Conservation (phyloP, 2,329 filamentous ascomycete genomes). For the Nannizziopsis barbatae region DNA sequence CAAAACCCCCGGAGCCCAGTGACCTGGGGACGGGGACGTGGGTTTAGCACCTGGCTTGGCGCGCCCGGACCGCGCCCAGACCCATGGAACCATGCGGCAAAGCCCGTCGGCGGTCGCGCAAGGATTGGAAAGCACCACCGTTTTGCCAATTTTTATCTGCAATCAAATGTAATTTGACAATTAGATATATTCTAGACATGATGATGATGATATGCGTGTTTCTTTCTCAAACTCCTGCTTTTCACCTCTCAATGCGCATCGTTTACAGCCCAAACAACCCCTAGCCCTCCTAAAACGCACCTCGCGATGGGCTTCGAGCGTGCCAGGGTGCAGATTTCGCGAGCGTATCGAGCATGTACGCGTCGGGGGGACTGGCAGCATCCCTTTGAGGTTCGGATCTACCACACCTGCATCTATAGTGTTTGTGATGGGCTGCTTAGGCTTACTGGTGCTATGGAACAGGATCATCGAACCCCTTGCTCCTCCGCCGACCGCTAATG, state of each 20-base stretch:
- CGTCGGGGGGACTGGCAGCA: conserved; percentile 23
- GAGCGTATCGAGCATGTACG: conserved; percentile 21
- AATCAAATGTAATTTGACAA: no score
- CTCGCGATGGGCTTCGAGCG: conserved; percentile 7
- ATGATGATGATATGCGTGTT: conserved; percentile 22
- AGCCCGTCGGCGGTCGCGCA: no score
- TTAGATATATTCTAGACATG: background rate
- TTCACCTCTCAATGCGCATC: background rate
- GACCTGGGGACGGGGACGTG: no score
- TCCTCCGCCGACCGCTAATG: background rate
- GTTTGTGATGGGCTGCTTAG: background rate
- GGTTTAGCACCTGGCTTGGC: no score
- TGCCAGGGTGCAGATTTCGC: conserved; percentile 3
- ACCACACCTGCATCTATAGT: background rate
- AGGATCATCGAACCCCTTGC: conserved; percentile 9
- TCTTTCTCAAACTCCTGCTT: background rate
- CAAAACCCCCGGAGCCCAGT: no score
- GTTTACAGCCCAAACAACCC: background rate
- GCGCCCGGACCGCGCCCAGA: no score
- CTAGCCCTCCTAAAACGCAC: conserved; percentile 3
- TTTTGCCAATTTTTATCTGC: background rate
- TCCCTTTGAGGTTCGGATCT: conserved; percentile 21
- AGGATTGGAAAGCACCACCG: no score
- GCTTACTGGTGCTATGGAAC: background rate
- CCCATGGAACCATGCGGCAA: no score